Conservation (phyloP, 345 rosid genomes). For the Chamaenerion angustifolium region DNA sequence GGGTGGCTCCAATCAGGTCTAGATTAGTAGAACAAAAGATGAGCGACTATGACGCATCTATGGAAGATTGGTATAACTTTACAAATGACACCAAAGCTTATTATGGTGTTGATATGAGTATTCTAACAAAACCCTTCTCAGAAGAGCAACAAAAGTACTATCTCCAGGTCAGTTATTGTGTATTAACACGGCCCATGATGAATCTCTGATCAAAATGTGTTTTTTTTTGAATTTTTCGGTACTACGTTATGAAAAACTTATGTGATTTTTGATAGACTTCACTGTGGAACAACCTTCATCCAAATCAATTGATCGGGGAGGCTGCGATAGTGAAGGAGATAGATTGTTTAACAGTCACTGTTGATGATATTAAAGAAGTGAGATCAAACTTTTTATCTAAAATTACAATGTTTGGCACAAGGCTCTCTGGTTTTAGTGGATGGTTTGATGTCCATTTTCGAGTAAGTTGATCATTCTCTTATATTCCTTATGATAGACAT, state of each 20-base stretch:
- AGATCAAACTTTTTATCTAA: conserved; percentile 43
- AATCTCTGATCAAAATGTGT: too few relatives aligned
- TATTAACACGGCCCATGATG: too few relatives aligned
- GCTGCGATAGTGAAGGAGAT: conserved; percentile 64
- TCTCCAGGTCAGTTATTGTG: conserved; percentile 38
- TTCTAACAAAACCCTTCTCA: conserved; percentile 48
- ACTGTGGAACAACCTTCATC: conserved; percentile 88
- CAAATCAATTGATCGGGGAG: conserved; percentile 71
- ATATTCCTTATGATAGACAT: background rate
- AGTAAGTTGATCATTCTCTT: conserved; percentile 32
- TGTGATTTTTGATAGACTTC: conserved; percentile 41
- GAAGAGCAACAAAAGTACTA: conserved; percentile 85
- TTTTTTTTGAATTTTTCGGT: too few relatives aligned
- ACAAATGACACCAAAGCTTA: conserved; percentile 38
- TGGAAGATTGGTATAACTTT: conserved; percentile 83
- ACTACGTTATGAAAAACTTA: too few relatives aligned
- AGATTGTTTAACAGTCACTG: conserved; percentile 72
- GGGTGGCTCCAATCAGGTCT: conserved; percentile 86
- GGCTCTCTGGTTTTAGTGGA: conserved; percentile 77
- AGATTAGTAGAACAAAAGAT: conserved; percentile 48
- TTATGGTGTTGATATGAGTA: conserved; percentile 84
- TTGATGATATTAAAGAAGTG: conserved; percentile 55
- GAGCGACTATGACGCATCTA: conserved; percentile 53
- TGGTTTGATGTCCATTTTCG: conserved; percentile 97
- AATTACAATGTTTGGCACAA: conserved; percentile 28